A percentile compares a stretch with the other conserved stretches of the same genome.
These are phyloP conservation scores for Galeopsis tetrahit DNA, from an alignment of 257 asterid genomes.

Conservation along the genomic window DNA sequence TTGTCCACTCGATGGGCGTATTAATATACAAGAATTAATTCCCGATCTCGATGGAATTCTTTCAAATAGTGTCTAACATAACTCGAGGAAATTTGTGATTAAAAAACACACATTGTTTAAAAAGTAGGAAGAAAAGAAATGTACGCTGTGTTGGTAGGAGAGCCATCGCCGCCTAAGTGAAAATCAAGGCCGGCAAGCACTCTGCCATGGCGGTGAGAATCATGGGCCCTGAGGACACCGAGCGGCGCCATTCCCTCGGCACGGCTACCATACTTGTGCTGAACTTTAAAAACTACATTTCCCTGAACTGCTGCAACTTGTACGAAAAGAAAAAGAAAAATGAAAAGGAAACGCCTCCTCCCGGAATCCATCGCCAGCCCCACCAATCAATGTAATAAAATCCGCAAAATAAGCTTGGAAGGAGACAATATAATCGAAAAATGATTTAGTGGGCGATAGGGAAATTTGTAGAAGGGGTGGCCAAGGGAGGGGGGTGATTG, in stretches of 20 bases:
- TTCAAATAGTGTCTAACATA: no score
- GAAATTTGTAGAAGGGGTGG: no score
- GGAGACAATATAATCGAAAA: no score
- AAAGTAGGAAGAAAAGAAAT: neutral
- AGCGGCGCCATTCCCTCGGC: constrained; percentile 30
- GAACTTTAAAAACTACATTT: constrained; percentile 47
- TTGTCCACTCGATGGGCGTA: no score
- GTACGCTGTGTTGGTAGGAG: constrained; percentile 57
- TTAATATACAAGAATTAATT: no score
- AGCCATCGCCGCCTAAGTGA: constrained; percentile 56
- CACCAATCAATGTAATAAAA: constrained; percentile 4
- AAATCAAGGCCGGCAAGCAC: constrained; percentile 53
- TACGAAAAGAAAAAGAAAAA: no score
- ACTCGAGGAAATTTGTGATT: no score
- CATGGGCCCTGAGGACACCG: constrained; percentile 54
- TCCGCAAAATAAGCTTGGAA: neutral
- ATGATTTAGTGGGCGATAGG: no score
- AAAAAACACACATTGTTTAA: neutral
- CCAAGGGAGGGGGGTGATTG: no score
- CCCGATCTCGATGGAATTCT: no score
- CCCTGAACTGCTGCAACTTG: constrained; percentile 2
- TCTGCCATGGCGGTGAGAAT: constrained; percentile 63
- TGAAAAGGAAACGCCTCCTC: constrained; percentile 28
- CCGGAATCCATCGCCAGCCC: constrained; percentile 47
- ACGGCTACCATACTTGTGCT: constrained; percentile 55